Evolutionary conservation across 2,329 filamentous ascomycete species (phyloP).

Genomic region (Ascochyta rabiei): DNA sequence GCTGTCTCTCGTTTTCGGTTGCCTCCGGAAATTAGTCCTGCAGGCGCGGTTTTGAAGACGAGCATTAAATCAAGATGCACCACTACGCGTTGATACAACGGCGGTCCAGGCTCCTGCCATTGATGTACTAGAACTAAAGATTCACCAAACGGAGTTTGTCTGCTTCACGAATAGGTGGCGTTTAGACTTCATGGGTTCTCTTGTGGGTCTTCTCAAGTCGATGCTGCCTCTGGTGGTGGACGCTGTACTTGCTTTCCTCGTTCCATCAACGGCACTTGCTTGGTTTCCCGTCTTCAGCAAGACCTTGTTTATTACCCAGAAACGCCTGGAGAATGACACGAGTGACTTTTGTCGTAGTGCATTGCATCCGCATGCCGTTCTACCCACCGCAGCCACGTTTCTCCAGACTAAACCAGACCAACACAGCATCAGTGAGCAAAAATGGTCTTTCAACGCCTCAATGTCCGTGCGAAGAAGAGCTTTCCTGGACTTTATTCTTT

Average conservation of each 20-base stretch:
- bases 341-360: not conserved
- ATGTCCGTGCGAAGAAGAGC: conserved; percentile 38
- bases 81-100: not conserved
- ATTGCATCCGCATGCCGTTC: not conserved
- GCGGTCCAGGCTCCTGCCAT: not conserved
- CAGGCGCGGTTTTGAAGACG: no score
- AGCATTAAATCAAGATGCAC: not conserved
- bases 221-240: not conserved
- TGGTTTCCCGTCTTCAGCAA: not conserved
- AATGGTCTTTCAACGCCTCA: conserved; percentile 37
- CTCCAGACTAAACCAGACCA: not conserved
- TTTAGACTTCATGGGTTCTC: not conserved
- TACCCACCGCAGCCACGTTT: not conserved
- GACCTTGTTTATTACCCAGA: not conserved
- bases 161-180: not conserved
- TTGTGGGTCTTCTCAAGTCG: not conserved
- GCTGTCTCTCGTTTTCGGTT: no score
- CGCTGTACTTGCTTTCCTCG: not conserved
- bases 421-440: conserved; percentile 18
- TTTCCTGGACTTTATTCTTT: conserved; percentile 36
- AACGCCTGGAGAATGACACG: not conserved
- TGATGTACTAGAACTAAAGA: not conserved
- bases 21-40: no score
- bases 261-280: not conserved
- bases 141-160: not conserved